Evolutionary conservation across 2,329 filamentous ascomycete genomes (phyloP).

Genomic region (Sarocladium brachiariae): DNA sequence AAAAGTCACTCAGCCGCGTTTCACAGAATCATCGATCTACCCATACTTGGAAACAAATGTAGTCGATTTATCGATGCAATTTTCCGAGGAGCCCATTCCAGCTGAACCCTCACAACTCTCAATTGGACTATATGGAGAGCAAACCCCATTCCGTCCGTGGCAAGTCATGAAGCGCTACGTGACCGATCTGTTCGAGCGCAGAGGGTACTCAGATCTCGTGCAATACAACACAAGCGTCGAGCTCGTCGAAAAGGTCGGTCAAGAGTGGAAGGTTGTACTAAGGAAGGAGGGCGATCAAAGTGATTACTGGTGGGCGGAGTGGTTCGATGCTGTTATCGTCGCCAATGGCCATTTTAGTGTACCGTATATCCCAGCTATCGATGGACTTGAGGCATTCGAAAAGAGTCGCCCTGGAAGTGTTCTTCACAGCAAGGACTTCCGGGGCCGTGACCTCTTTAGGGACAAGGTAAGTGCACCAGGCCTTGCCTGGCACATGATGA

Average conservation of each 20-base stretch:
- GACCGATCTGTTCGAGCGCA: conserved; percentile 40
- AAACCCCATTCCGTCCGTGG: conserved; percentile 58
- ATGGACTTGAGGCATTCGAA: conserved; percentile 42
- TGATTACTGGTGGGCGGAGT: conserved; percentile 58
- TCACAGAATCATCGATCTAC: conserved; percentile 53
- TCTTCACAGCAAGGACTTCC: conserved; percentile 48
- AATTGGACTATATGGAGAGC: conserved; percentile 38
- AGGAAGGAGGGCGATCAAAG: conserved; percentile 25
- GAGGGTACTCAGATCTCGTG: conserved; percentile 45
- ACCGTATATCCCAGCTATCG: conserved; percentile 45
- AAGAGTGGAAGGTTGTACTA: conserved; percentile 47
- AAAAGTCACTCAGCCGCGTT: conserved; percentile 37
- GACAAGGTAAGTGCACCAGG: conserved; percentile 31
- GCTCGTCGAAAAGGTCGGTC: conserved; percentile 40
- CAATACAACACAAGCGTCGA: conserved; percentile 57
- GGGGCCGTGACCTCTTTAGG: conserved; percentile 36
- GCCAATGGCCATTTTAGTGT: conserved; percentile 55
- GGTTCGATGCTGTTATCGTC: conserved; percentile 55
- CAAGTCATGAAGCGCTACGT: conserved; percentile 50
- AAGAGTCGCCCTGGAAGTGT: conserved; percentile 40
- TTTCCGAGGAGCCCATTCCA: conserved; percentile 49
- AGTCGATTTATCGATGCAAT: conserved; percentile 51
- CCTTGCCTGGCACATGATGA: too few species aligned
- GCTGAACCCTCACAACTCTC: conserved; percentile 23
- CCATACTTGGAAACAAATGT: conserved; percentile 61